Percentiles rank a stretch among this genome's conserved stretches.
These are phyloP conservation scores for Botrytis deweyae DNA, from an alignment of 2,329 filamentous ascomycete species.

Conservation along the genomic window DNA sequence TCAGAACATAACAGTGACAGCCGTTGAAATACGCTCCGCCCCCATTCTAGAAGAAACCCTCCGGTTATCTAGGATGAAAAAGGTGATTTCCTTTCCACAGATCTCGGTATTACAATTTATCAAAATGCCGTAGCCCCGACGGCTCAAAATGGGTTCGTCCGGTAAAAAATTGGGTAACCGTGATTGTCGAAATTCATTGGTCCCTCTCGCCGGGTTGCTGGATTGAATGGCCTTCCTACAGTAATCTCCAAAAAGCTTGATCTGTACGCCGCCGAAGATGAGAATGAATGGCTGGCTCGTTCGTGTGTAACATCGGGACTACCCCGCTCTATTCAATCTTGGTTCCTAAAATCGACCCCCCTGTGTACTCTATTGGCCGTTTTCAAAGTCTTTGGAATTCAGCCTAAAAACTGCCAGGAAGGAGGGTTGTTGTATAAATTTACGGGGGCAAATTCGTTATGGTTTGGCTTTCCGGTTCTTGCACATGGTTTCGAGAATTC, in stretches of 20 bases:
- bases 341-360: background rate
- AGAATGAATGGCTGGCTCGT: slow-evolving; percentile 12
- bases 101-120: slow-evolving; percentile 10
- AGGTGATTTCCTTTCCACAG: slow-evolving; percentile 4
- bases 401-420: background rate
- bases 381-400: background rate
- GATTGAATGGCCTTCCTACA: slow-evolving; percentile 16
- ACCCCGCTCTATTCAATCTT: slow-evolving; percentile 9
- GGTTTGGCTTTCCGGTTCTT: background rate
- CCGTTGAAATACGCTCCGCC: slow-evolving; percentile 1
- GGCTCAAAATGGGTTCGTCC: background rate
- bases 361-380: background rate
- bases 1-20: background rate
- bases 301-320: slow-evolving; percentile 4
- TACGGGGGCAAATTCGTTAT: background rate
- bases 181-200: slow-evolving; percentile 8
- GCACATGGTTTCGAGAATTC: background rate
- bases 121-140: slow-evolving; percentile 8
- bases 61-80: background rate
- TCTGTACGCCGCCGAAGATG: slow-evolving; percentile 16
- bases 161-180: background rate
- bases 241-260: slow-evolving; percentile 14
- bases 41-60: background rate
- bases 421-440: background rate
- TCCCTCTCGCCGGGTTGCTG: slow-evolving; percentile 22